Evolutionary conservation across 1,284 basidiomycete species (phyloP), one percentile per base, ranked within the genome.

Genomic region (Trichosporon asahii): DNA sequence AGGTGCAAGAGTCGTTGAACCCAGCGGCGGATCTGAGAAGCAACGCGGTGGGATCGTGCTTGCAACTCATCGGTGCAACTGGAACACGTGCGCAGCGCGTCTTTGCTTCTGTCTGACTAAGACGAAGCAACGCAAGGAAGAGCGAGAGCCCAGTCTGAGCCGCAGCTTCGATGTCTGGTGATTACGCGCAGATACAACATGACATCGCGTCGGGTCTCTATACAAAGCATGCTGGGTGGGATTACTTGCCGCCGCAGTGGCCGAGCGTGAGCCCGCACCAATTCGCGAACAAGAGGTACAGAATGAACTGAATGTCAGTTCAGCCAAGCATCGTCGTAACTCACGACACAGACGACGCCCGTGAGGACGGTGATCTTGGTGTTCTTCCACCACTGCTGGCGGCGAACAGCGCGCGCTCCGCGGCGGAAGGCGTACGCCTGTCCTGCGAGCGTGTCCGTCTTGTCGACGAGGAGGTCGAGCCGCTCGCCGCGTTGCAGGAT

Each of bases 331-430:
- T 46, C 25, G 12, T 61, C 21, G 61, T 11, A n/a, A 87, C 91
- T 85, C 80, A 94, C 91, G 77, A 96, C 74, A 8, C 84, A 89
- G 46, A 95, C 91, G 63, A 95, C 82, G 9, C 89, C 86, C 60
- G 88, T 88, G 49, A 98, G 83, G 1, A 85, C 88, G 76, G 93
- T 79, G 64, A 94, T 89, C 82, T 91, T 90, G 73, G 86, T 89
- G 79, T 94, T 96, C 84, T 89, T 90, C 95, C 95, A 99, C 93
- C 96, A 98, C 91, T 98, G 96, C 81, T 95, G 90, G 72, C 95
- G 87, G 61, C 96, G 86, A 15, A 95, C 90, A 1, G 87, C 89
- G 46, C 94, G 88, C 6, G 95, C 95, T 2, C 96, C 93, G 66
- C 96, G 87, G 63, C 95, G 85, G 85, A 99, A 99, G 1, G 94